Percentiles rank a stretch among this genome's conserved stretches.
Evolutionary conservation across 495 filamentous ascomycete genomes (phyloP).

Genomic region (Paragyromitra xinjiangensis): DNA sequence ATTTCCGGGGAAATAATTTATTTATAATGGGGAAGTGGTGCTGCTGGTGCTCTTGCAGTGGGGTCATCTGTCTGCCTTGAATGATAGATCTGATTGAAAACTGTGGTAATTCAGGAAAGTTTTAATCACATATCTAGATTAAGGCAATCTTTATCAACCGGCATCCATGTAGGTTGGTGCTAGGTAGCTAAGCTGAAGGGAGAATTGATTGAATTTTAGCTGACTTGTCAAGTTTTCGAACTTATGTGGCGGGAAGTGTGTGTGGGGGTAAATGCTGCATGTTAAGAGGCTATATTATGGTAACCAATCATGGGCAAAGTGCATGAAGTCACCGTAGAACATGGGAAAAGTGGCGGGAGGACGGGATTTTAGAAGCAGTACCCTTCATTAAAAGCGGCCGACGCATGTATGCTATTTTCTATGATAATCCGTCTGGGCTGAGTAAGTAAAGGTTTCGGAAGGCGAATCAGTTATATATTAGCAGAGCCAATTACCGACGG

Average conservation of each 20-base stretch:
- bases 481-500: not conserved
- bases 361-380: slow-evolving; percentile 4
- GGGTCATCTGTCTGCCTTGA: slow-evolving; percentile 20
- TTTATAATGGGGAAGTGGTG: not conserved
- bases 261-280: slow-evolving; percentile 27
- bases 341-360: slow-evolving; percentile 11
- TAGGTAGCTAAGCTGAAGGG: slow-evolving; percentile 9
- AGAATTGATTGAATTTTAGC: not conserved
- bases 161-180: slow-evolving; percentile 33
- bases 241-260: too few species aligned
- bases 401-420: slow-evolving; percentile 2
- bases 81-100: slow-evolving; percentile 15
- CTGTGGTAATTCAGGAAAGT: slow-evolving; percentile 7
- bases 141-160: too few species aligned
- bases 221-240: slow-evolving; percentile 30
- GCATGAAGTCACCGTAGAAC: slow-evolving; percentile 28
- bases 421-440: not conserved
- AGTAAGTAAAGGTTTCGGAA: not conserved
- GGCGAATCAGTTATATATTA: not conserved
- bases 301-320: slow-evolving; percentile 22
- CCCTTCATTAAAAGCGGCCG: not conserved
- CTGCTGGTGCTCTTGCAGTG: not conserved
- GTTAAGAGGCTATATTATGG: not conserved
- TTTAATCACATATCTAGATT: not conserved
- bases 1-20: too few species aligned